Evolutionary conservation across 1,284 basidiomycete species (phyloP), one percentile per base, ranked within the genome.

Genomic region (Volvariella surrecta): DNA sequence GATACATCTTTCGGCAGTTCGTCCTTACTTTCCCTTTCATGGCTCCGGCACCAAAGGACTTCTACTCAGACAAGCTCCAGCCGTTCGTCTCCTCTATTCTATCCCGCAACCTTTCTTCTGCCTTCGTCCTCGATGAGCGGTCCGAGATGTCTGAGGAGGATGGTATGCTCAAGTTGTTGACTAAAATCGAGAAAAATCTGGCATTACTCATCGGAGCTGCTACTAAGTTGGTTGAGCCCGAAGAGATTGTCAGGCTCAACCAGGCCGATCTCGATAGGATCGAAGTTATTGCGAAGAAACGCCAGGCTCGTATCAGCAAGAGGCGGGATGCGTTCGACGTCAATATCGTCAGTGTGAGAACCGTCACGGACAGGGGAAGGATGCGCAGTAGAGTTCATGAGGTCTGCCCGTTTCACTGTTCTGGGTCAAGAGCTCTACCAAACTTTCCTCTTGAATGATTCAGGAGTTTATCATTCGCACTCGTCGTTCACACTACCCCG

Each of bases 401-500:
- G 64, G 89, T 89, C 56, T 38, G 66, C 48, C 37, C 48, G 47
- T 32, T 40, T 28, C 44, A 19, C 38, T 39, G 41, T 30, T 28
- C 31, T 45, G 37, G 45, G 19, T n/a, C 19, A 31, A 6, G 21
- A n/a, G 18, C 16, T 22, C 39, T 32, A 30, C 47, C 44, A 18
- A 42, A 39, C 43, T 30, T 45, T 37, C 41, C 45, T 40, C 7
- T 49, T 22, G 32, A 40, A 32, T 37, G 40, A 48, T 42, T 13
- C 54, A 93, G 87, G 95, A 98, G 70, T 99, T 99, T 60, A 81
- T 99, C 54, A 82, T 99, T 30, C 79, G 90, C 21, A 99, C 95
- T 0, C 75, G 83, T 10, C 72, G 90, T 24, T 73, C 79, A 2
- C 74, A 78, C 9, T 73, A 75, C 48, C 71, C 71, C 1, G 92